A percentile compares a stretch with the other conserved stretches of the same genome.
Evolutionary conservation across 257 asterid species (phyloP).

Genomic region (Osmanthus fragrans): DNA sequence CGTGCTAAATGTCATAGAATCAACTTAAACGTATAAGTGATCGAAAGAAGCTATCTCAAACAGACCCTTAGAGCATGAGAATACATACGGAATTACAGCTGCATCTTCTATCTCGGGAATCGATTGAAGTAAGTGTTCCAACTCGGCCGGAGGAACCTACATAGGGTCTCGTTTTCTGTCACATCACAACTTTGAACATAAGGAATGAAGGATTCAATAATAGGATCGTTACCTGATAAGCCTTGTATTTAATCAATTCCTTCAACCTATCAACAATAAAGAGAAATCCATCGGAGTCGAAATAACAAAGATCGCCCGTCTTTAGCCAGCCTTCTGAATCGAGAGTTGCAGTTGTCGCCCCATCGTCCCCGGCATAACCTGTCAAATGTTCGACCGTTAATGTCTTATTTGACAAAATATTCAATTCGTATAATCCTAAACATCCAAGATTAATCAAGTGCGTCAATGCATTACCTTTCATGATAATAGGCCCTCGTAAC

Average conservation of each 20-base stretch:
- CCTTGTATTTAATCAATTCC: conserved; percentile 91
- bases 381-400: conserved; percentile 22
- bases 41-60: not conserved
- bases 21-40: not conserved
- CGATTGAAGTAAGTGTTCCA: conserved; percentile 83
- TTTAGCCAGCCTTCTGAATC: conserved; percentile 92
- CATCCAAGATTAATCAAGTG: not conserved
- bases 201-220: not conserved
- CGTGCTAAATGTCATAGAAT: not conserved
- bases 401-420: not conserved
- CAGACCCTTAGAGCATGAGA: not conserved
- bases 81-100: conserved; percentile 90
- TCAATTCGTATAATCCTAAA: not conserved
- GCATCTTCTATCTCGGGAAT: conserved; percentile 85
- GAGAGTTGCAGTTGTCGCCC: conserved; percentile 77
- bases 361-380: conserved; percentile 82
- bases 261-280: conserved; percentile 84
- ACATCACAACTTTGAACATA: conserved; percentile 2
- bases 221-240: conserved; percentile 64
- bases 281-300: conserved; percentile 78
- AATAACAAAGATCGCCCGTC: conserved; percentile 94
- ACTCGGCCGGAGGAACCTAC: conserved; percentile 96
- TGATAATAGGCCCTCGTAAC: conserved; percentile 72
- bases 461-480: conserved; percentile 61
- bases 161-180: conserved; percentile 15